phyloP scores from a whole-genome alignment of 2,329 filamentous ascomycete genomes.

The Lasiodiplodia gonubiensis region DNA sequence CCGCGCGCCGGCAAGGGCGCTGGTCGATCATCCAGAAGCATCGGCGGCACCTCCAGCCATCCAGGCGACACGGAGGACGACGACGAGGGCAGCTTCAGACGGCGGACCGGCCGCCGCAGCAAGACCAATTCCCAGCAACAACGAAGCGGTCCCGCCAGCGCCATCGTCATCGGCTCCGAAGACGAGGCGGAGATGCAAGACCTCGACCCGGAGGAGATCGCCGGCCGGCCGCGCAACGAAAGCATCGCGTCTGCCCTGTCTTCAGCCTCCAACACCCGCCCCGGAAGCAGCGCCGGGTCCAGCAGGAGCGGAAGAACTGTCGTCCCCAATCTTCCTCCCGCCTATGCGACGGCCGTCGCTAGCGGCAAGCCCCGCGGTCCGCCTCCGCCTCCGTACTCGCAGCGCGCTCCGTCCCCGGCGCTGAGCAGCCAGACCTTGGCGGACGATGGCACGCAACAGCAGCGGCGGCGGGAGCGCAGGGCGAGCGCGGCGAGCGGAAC shows the following conservation, averaged over 20 bases:
- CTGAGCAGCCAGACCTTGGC: constrained; percentile 28
- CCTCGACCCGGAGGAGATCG: constrained; percentile 47
- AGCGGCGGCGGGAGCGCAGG: constrained; percentile 33
- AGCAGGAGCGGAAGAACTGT: constrained; percentile 32
- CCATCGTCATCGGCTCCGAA: neutral
- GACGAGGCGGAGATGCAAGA: constrained; percentile 33
- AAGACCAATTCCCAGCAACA: neutral
- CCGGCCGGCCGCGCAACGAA: constrained; percentile 35
- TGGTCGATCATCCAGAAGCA: constrained; percentile 3
- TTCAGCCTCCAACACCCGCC: neutral
- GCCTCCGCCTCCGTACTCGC: neutral
- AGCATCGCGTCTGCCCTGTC: neutral
- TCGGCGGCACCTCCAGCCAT: constrained; percentile 15
- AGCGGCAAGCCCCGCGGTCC: neutral
- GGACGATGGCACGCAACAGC: constrained; percentile 35
- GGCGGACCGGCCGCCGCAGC: neutral
- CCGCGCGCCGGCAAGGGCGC: neutral
- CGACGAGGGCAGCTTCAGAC: constrained; percentile 34
- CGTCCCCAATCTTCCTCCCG: neutral
- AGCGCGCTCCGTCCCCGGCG: neutral
- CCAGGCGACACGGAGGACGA: constrained; percentile 40
- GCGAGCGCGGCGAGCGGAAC: constrained; percentile 37
- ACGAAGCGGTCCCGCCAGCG: neutral
- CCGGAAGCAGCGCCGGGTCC: neutral
- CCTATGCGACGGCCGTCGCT: neutral